Evolutionary conservation across 2,329 filamentous ascomycete species (phyloP), one percentile per base, ranked within the genome.

Genomic region (Hawksworthiomyces lignivorus): DNA sequence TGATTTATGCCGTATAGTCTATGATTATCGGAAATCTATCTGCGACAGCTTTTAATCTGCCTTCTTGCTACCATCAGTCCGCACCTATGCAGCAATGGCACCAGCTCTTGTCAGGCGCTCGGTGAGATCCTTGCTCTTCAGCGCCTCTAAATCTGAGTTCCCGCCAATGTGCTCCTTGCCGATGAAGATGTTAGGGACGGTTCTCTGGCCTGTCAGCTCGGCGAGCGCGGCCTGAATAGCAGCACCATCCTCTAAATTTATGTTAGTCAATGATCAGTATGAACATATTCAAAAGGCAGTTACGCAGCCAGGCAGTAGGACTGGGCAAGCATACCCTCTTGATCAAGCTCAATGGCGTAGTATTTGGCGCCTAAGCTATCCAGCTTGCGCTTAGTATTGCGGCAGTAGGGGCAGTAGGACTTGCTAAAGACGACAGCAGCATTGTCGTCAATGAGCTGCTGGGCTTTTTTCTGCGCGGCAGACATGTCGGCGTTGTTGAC

Each of bases 181-280:
- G 66, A 98, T 97, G 73, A 85, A 97, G 69, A 95, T 84, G 72
- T 97, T 97, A 56, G 92, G 92, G 6, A 98, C 92, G 56, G 86
- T 90, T 57, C 80, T 74, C 74, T 98, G 92, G 62, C 76, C 73
- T 44, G 80, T 87, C 56, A 97, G 77, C 50, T 90, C 75, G 53
- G 77, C 64, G 47, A 98, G 84, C 20, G 88, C 87, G 51, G 79
- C 72, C 72, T 98, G 92, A 57, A 98, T 78, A 11, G 72, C 88
- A 51, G 68, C 62, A 51, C 92, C 90, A 59, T 97, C 90, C 50
- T 82, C 87, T 94, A 4, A 53, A 31, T 12, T 7, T 12, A n/a
- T 39, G 20, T 19, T 24, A 39, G 48, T 60, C 43, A 58, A 15
- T 22, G 14, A 15, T 18, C 12, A 5, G 17, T 10, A 19, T 9